Base-by-base conservation (phyloP, 2,329 filamentous ascomycete species). In the Ambrosiella xylebori region DNA sequence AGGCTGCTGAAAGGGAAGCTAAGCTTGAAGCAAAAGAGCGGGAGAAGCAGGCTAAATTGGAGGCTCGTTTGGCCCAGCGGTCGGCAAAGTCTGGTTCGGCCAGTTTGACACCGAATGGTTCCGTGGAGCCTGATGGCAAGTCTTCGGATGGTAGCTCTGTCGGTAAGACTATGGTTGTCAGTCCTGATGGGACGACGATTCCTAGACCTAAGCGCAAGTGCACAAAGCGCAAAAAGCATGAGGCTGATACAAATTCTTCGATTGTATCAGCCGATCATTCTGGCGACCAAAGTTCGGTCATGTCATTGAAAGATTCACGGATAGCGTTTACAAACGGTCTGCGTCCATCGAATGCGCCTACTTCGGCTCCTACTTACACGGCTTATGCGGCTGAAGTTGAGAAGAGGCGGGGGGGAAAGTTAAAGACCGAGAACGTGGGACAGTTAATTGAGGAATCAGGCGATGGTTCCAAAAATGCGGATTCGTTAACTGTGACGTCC, bases 1-100 rank as follows among this genome's bases (percentile, higher is more conserved):
- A 52, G 15, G 59, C 56, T 3, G 59, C 59, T 1, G 59, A 60
- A 27, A 60, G 51, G 38, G 35, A 54, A 12, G 55, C 59, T 13
- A 60, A 57, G 45, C 13, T 55, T 13, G 57, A 59, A 15, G 57
- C 57, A 9, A 59, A 56, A 36, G 53, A 51, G 13, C 50, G 40
- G 2, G 41, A 55, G 17, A 55, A 56, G 27, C 36, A 44, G 54
- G 52, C 44, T 3, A 45, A 54, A 15, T 17, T 38, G 7, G 55
- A 55, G n/a, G 58, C 55, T 19, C 44, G 45, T 27, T 15, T 15
- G 6, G 17, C 35, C 3, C 8, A 40, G 9, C 38, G 35, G 12
- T 45, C 40, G 15, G 37, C 51, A 5, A 53, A 53, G 51, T 15
- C 35, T 53, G 37, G n/a, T 11, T 53, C 51, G 4, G 13, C 13